Evolutionary conservation across 1,139 yeast species (phyloP).

Genomic region (Kurtzmaniella natalensis): DNA sequence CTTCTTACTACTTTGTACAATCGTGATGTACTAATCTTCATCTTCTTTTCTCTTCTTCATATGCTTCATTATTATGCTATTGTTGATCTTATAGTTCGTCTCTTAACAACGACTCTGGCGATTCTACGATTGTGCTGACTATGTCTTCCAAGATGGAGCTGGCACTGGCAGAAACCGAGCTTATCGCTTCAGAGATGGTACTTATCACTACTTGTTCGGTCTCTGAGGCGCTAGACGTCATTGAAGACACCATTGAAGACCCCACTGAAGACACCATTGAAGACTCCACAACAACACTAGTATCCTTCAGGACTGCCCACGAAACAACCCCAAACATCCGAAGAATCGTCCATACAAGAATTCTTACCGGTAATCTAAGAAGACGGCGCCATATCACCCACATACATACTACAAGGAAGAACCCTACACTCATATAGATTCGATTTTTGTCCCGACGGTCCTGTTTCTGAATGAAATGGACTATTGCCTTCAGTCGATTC

Average conservation of each 20-base stretch:
- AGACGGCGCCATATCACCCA: conserved; percentile 69
- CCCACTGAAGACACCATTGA: neutral
- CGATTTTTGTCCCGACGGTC: conserved; percentile 58
- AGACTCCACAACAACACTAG: neutral
- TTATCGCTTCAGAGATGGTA: no score
- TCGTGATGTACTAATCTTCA: no score
- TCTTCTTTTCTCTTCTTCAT: no score
- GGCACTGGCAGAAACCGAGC: no score
- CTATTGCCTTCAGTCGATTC: conserved; percentile 51
- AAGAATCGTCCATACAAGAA: conserved; percentile 56
- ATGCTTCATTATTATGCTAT: no score
- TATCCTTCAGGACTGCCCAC: conserved; percentile 17
- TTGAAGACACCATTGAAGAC: neutral
- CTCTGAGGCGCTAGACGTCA: neutral
- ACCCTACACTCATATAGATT: conserved; percentile 56
- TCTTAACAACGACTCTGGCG: no score
- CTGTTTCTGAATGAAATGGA: conserved; percentile 62
- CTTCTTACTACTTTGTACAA: no score
- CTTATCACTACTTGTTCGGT: no score
- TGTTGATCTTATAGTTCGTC: no score
- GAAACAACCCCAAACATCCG: conserved; percentile 41
- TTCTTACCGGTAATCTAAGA: conserved; percentile 49
- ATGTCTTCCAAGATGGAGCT: no score
- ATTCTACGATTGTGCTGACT: no score
- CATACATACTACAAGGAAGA: conserved; percentile 49